Evolutionary conservation across 1,139 yeast genomes (phyloP), one percentile per base, ranked within the genome.

Genomic region (Scheffersomyces quercinus): DNA sequence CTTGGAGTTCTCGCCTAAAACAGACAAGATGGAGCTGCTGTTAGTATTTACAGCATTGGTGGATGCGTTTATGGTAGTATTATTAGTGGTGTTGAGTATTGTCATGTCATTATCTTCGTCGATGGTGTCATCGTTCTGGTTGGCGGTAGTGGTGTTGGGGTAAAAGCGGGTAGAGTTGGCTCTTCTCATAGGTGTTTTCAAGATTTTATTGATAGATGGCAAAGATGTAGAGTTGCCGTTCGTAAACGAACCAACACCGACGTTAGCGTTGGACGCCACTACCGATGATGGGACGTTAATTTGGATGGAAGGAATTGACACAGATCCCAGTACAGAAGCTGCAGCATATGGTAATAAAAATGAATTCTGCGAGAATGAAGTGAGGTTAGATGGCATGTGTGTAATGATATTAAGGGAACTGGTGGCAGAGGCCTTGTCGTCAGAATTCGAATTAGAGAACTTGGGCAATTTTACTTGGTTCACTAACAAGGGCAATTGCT

Each of bases 131-230:
- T 71, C 73, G 38, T 56, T 59, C 44, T 55, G 49, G 36, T 50
- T 44, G 28, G 41, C 44, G 26, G 42, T 41, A 31, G 46, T 49
- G 35, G 32, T 36, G 43, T 31, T 13, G 42, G 45, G 31, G 45
- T 52, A 50, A 40, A 54, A 51, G 49, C 64, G 56, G 29, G 64
- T 56, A 12, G 68, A 60, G 43, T 56, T 59, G 36, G 70, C 59
- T 48, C 62, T 60, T 55, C 70, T 65, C 49, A 73, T 67, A 29
- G 79, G 79, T 2, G 79, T 74, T 48, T 72, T 72, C 54, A 74
- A 66, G 41, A 74, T 73, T 50, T 71, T 73, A 50, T 68, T 70
- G 42, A 74, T 73, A 26, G 77, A 61, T 24, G 79, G 79, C 41
- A 70, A 59, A 28, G 30, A n/a, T 13, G 10, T 29, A 24, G 29